Conservation (phyloP, 192 early-diverging fungal genomes). For the Rhizophagus clarus region DNA sequence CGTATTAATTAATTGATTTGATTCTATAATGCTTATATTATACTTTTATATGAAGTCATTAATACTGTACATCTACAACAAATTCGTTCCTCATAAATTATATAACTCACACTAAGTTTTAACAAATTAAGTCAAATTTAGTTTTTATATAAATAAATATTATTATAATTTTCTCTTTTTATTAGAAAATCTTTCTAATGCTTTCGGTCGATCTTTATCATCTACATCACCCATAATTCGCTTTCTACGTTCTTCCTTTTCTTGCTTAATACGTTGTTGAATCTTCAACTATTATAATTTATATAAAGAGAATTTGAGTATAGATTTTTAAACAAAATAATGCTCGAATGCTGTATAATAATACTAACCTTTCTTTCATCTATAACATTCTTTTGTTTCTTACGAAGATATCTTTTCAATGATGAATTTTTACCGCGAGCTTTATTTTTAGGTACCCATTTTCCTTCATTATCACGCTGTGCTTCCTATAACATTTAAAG, state of each 20-base stretch:
- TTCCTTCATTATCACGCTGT: constrained; percentile 49
- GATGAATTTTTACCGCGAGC: constrained; percentile 78
- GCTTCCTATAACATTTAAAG: constrained; percentile 34
- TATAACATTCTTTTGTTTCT: constrained; percentile 80
- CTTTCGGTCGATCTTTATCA: background rate
- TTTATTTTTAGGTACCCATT: constrained; percentile 57
- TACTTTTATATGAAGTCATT: no score
- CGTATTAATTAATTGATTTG: no score
- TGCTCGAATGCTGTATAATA: background rate
- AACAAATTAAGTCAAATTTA: no score
- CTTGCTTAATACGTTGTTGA: constrained; percentile 5
- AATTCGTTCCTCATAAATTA: no score
- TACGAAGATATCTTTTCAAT: constrained; percentile 72
- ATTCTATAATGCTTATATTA: no score
- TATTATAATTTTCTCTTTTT: background rate
- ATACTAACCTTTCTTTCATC: constrained; percentile 67
- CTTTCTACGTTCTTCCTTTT: constrained; percentile 8
- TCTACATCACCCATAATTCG: background rate
- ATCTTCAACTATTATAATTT: background rate
- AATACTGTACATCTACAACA: no score
- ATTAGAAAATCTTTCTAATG: background rate
- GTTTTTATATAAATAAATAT: no score
- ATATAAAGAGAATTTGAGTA: background rate
- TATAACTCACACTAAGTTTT: no score
- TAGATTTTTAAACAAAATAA: background rate